These are phyloP conservation scores for Pisolithus albus DNA, from an alignment of 768 basidiomycete species.

Conservation along the genomic window DNA sequence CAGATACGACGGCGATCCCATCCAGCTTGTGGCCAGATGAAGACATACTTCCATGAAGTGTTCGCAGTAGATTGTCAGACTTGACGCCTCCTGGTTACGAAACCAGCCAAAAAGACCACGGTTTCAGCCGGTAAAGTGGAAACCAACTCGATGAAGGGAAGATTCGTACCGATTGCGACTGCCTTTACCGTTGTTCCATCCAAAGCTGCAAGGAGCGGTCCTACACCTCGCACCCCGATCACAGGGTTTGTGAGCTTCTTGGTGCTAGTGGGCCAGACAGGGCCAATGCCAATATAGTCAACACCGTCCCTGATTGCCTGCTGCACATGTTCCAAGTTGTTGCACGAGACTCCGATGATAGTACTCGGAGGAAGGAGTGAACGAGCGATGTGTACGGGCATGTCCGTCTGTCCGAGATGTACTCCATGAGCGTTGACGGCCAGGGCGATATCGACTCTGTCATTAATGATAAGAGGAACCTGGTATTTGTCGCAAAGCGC, in stretches of 20 bases:
- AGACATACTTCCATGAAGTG: slow-evolving; percentile 66
- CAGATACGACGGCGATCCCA: slow-evolving; percentile 86
- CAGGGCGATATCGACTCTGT: slow-evolving; percentile 81
- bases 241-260: slow-evolving; percentile 62
- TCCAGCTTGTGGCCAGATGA: slow-evolving; percentile 52
- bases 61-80: slow-evolving; percentile 64
- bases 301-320: slow-evolving; percentile 56
- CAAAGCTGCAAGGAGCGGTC: slow-evolving; percentile 56
- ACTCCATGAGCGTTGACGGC: slow-evolving; percentile 73
- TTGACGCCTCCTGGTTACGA: slow-evolving; percentile 75
- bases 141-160: background rate
- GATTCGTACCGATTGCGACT: slow-evolving; percentile 76
- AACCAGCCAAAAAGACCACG: background rate
- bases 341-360: slow-evolving; percentile 79
- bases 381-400: slow-evolving; percentile 62
- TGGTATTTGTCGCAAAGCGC: slow-evolving; percentile 66
- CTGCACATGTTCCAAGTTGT: slow-evolving; percentile 56
- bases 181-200: slow-evolving; percentile 59
- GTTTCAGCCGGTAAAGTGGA: background rate
- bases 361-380: slow-evolving; percentile 58
- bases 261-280: slow-evolving; percentile 75
- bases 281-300: slow-evolving; percentile 86
- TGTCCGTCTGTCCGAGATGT: slow-evolving; percentile 87
- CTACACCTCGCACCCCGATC: slow-evolving; percentile 69
- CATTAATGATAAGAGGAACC: slow-evolving; percentile 82